Evolutionary conservation across 1,139 yeast species (phyloP).

Genomic region (Magnusiomyces sp.): DNA sequence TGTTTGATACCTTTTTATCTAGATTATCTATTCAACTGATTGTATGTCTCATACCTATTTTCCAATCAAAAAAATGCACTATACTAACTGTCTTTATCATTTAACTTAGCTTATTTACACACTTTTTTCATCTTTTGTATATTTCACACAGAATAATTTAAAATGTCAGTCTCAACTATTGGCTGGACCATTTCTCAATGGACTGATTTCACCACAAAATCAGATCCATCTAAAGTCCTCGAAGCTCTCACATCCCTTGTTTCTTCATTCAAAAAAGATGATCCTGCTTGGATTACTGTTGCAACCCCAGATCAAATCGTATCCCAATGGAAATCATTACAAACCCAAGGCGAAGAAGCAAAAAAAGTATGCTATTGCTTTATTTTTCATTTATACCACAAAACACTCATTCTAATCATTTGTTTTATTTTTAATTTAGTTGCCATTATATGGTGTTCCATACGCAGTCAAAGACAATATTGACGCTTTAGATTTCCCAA

Average conservation of each 20-base stretch:
- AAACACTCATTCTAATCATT: too few relatives aligned
- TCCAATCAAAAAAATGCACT: not conserved
- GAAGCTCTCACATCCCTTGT: conserved; percentile 43
- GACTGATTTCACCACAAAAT: conserved; percentile 54
- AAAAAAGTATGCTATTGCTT: conserved; percentile 22
- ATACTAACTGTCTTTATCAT: not conserved
- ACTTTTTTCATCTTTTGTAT: not conserved
- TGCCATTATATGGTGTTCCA: conserved; percentile 85
- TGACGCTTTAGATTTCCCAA: conserved; percentile 69
- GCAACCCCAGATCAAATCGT: conserved; percentile 50
- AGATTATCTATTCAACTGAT: too few relatives aligned
- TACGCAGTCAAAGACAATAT: conserved; percentile 91
- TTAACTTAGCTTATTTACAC: not conserved
- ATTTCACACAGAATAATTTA: not conserved
- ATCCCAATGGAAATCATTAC: conserved; percentile 75
- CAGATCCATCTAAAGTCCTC: conserved; percentile 58
- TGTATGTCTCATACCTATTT: not conserved
- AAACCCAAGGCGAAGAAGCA: conserved; percentile 32
- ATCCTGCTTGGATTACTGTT: conserved; percentile 87
- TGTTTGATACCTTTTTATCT: too few relatives aligned
- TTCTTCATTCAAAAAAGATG: conserved; percentile 36
- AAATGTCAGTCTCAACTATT: not conserved
- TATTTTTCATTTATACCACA: not conserved
- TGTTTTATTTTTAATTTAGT: conserved; percentile 14
- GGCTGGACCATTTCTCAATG: conserved; percentile 69